Evolutionary conservation across 2,329 filamentous ascomycete genomes (phyloP).

Genomic region (Colletotrichum siamense): DNA sequence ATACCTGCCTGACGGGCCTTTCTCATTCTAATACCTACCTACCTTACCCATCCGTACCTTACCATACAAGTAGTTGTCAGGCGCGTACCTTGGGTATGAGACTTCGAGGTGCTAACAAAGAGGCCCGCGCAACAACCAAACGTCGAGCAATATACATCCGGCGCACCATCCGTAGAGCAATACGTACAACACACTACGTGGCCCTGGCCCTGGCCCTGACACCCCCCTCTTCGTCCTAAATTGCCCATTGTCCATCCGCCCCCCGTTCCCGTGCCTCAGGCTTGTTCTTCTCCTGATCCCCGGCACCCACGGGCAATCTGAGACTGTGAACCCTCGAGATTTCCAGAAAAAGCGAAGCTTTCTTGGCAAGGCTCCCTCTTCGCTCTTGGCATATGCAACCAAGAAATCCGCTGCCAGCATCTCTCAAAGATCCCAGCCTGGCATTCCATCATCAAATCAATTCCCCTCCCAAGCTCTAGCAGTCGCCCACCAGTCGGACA

Average conservation of each 20-base stretch:
- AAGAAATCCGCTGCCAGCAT: slow-evolving; percentile 23
- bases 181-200: neutral
- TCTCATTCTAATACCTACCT: neutral
- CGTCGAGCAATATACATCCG: slow-evolving; percentile 1
- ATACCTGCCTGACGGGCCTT: neutral
- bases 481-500: neutral
- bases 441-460: slow-evolving; percentile 22
- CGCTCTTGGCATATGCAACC: slow-evolving; percentile 27
- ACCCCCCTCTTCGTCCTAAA: neutral
- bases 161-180: neutral
- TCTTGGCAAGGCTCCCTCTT: slow-evolving; percentile 26
- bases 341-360: slow-evolving; percentile 26
- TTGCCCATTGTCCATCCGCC: neutral
- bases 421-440: slow-evolving; percentile 22
- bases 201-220: neutral
- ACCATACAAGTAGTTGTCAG: neutral
- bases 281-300: slow-evolving; percentile 8
- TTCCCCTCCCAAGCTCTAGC: slow-evolving; percentile 3
- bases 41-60: neutral
- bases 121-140: neutral
- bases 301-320: slow-evolving; percentile 23
- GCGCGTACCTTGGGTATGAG: neutral
- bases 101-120: neutral
- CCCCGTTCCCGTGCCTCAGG: slow-evolving; percentile 10
- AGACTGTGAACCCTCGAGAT: slow-evolving; percentile 23